These are phyloP conservation scores for Fusarium pseudoanthophilum DNA, from an alignment of 2,329 filamentous ascomycete species.

Conservation along the genomic window DNA sequence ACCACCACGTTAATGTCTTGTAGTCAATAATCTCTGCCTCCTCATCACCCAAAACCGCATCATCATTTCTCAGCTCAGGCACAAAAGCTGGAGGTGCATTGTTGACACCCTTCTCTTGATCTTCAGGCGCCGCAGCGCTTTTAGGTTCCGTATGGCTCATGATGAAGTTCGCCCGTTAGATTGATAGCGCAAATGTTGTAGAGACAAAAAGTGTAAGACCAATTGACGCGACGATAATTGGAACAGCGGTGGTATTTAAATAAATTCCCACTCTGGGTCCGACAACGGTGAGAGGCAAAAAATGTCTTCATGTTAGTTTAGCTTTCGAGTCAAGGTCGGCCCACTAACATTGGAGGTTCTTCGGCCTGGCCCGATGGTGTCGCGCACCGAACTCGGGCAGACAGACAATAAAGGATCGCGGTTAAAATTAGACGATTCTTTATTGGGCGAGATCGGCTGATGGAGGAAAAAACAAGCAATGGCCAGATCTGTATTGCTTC, in stretches of 20 bases:
- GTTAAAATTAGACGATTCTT: not conserved
- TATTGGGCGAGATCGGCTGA: constrained; percentile 2
- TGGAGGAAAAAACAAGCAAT: not conserved
- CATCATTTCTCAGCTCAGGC: not conserved
- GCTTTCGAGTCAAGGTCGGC: constrained; percentile 22
- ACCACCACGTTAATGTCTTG: constrained; percentile 54
- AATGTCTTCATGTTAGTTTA: not conserved
- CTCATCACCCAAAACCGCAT: constrained; percentile 12
- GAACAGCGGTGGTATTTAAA: not conserved
- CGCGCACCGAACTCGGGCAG: constrained; percentile 24
- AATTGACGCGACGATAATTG: not conserved
- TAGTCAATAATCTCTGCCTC: constrained; percentile 49
- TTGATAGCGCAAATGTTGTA: not conserved
- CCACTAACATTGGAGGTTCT: constrained; percentile 1
- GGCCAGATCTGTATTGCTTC: constrained; percentile 15
- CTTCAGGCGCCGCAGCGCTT: not conserved
- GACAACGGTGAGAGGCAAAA: constrained; percentile 12
- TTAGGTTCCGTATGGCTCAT: constrained; percentile 9
- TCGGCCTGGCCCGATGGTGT: constrained; percentile 20
- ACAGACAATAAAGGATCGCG: not conserved
- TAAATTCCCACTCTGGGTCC: constrained; percentile 6
- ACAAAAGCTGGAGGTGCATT: not conserved
- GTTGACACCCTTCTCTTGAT: constrained; percentile 18
- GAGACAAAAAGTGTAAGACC: not conserved
- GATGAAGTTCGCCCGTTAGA: not conserved